phyloP scores from a whole-genome alignment of 306 rosid genomes.

The Trifolium subterraneum region DNA sequence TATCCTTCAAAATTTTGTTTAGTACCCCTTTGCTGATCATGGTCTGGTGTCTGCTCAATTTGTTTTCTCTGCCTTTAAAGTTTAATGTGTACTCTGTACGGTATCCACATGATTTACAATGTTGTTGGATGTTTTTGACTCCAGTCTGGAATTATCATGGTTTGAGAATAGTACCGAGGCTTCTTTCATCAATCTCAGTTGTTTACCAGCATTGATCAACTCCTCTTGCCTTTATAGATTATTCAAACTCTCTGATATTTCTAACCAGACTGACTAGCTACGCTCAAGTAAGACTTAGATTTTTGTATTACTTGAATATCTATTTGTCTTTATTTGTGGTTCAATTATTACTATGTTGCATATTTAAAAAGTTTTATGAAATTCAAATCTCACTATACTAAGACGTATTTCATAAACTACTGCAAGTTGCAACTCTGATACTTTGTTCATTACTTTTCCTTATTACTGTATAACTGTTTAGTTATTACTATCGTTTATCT shows the following conservation, averaged over 20 bases:
- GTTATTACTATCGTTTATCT: background rate
- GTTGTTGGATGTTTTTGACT: slow-evolving; percentile 41
- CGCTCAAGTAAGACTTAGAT: slow-evolving; percentile 53
- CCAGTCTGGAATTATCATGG: slow-evolving; percentile 85
- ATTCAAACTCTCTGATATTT: slow-evolving; percentile 71
- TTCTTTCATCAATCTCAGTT: slow-evolving; percentile 83
- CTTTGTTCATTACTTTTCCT: background rate
- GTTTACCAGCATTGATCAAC: slow-evolving; percentile 81
- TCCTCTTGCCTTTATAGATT: slow-evolving; percentile 77
- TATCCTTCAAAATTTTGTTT: slow-evolving; percentile 13
- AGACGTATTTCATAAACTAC: background rate
- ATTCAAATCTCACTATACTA: background rate
- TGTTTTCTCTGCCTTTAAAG: slow-evolving; percentile 30
- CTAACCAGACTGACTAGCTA: slow-evolving; percentile 54
- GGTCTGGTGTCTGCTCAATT: background rate
- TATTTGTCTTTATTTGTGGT: background rate
- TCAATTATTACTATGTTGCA: slow-evolving; percentile 1
- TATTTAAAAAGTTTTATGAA: background rate
- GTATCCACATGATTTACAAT: slow-evolving; percentile 35
- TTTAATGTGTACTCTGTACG: slow-evolving; percentile 1
- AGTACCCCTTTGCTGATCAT: slow-evolving; percentile 20
- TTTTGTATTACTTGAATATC: slow-evolving; percentile 34
- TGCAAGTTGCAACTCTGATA: background rate
- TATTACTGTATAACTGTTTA: background rate
- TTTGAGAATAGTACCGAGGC: slow-evolving; percentile 66